phyloP scores from a whole-genome alignment of 2,329 filamentous ascomycete species.

The Fusarium sp. region DNA sequence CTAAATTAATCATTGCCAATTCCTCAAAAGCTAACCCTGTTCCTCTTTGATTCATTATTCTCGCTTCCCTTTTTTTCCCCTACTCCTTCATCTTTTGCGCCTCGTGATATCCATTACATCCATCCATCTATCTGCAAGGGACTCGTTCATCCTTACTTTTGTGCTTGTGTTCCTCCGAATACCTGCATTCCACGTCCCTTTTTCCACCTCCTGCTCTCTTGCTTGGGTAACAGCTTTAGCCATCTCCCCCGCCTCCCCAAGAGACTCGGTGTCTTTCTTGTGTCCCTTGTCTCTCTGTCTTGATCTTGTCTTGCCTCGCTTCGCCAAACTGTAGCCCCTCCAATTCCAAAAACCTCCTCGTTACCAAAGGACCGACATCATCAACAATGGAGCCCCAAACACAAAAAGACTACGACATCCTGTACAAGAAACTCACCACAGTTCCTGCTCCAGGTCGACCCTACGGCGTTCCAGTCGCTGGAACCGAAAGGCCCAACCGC shows the following conservation, averaged over 20 bases:
- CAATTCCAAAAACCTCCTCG: conserved; percentile 4
- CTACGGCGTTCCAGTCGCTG: conserved; percentile 82
- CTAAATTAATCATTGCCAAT: not conserved
- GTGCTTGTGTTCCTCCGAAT: conserved; percentile 32
- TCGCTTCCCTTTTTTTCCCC: conserved; percentile 7
- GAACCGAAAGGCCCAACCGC: conserved; percentile 78
- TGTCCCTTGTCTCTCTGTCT: conserved; percentile 15
- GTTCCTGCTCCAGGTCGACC: conserved; percentile 80
- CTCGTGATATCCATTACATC: conserved; percentile 4
- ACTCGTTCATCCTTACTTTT: conserved; percentile 2
- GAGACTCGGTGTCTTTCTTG: conserved; percentile 14
- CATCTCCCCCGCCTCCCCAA: conserved; percentile 18
- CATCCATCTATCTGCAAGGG: conserved; percentile 4
- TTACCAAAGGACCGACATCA: conserved; percentile 9
- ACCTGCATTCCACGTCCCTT: conserved; percentile 12
- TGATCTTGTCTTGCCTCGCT: conserved; percentile 24
- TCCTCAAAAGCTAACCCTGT: conserved; percentile 40
- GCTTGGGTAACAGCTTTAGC: conserved; percentile 25
- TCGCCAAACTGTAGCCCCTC: conserved; percentile 25
- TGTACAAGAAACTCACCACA: conserved; percentile 65
- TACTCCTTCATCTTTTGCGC: conserved; percentile 6
- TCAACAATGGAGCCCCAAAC: conserved; percentile 51
- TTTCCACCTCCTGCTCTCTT: not conserved
- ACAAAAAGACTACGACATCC: conserved; percentile 53
- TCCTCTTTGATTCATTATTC: conserved; percentile 17